phyloP scores from a whole-genome alignment of 192 early-diverging fungal genomes.

The Helicostylum pulchrum region DNA sequence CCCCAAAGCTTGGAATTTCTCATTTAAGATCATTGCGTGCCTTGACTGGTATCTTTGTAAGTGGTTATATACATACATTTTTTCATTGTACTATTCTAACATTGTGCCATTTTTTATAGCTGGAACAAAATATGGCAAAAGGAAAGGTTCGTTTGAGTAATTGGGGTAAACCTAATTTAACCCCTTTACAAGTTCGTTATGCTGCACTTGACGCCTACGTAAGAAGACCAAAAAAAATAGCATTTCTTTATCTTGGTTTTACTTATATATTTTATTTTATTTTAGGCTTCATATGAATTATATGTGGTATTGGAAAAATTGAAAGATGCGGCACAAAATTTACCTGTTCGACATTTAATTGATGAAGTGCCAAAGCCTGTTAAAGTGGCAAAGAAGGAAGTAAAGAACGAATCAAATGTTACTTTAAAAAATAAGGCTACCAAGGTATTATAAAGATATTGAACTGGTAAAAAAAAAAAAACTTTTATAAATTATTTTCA shows the following conservation, averaged over 20 bases:
- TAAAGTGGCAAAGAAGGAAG: neutral
- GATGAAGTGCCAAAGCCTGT: neutral
- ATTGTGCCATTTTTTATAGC: neutral
- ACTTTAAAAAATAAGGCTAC: neutral
- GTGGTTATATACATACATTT: neutral
- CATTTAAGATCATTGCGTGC: slow-evolving; percentile 15
- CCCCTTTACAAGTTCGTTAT: slow-evolving; percentile 17
- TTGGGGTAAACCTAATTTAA: slow-evolving; percentile 18
- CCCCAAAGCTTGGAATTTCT: neutral
- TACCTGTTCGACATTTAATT: slow-evolving; percentile 7
- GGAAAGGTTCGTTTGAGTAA: slow-evolving; percentile 23
- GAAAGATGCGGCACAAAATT: neutral
- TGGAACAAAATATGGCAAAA: slow-evolving; percentile 22
- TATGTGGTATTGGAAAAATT: neutral
- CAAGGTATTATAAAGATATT: neutral
- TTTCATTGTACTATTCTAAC: neutral
- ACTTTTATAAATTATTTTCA: neutral
- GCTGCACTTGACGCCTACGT: slow-evolving; percentile 34
- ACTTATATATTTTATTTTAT: neutral
- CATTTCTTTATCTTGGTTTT: neutral
- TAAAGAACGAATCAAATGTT: neutral
- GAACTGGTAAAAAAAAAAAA: neutral
- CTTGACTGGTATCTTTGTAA: slow-evolving; percentile 29
- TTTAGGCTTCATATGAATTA: slow-evolving; percentile 18
- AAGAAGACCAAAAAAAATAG: neutral